These are phyloP conservation scores for Spathaspora sp. DNA, from an alignment of 1,139 yeast genomes.

Conservation along the genomic window DNA sequence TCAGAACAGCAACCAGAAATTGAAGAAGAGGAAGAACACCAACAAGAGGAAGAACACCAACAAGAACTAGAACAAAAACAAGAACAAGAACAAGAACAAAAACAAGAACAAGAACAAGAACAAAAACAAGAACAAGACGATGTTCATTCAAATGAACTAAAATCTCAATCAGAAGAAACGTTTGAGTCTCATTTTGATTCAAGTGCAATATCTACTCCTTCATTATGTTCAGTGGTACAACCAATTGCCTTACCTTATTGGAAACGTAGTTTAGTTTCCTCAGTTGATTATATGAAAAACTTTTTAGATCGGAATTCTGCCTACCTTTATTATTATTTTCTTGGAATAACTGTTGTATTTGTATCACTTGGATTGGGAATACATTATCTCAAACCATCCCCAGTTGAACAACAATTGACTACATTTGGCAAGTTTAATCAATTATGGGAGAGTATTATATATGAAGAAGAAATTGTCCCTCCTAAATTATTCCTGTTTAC, in stretches of 20 bases:
- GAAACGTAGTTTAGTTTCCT: slow-evolving; percentile 3
- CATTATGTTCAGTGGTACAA: background rate
- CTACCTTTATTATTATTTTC: slow-evolving; percentile 19
- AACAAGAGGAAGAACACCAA: too few relatives aligned
- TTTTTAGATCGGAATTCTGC: slow-evolving; percentile 20
- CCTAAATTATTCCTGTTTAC: slow-evolving; percentile 7
- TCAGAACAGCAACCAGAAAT: slow-evolving; percentile 9
- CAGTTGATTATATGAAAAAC: slow-evolving; percentile 11
- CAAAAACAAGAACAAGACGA: background rate
- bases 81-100: too few relatives aligned
- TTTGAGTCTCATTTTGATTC: background rate
- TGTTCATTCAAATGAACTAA: background rate
- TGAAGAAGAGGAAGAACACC: background rate
- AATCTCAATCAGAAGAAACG: background rate
- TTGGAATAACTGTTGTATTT: slow-evolving; percentile 12
- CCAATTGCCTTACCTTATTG: background rate
- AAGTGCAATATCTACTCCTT: background rate
- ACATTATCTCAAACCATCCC: slow-evolving; percentile 2
- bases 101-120: too few relatives aligned
- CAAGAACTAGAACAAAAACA: too few relatives aligned
- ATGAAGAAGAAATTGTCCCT: slow-evolving; percentile 12
- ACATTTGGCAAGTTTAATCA: slow-evolving; percentile 11
- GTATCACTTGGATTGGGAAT: slow-evolving; percentile 8
- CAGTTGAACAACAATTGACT: slow-evolving; percentile 7
- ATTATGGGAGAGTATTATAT: slow-evolving; percentile 14